Percentiles rank a stretch among this genome's conserved stretches.
Evolutionary conservation across 2,329 filamentous ascomycete species (phyloP).

Genomic region (Thermoascus crustaceus): DNA sequence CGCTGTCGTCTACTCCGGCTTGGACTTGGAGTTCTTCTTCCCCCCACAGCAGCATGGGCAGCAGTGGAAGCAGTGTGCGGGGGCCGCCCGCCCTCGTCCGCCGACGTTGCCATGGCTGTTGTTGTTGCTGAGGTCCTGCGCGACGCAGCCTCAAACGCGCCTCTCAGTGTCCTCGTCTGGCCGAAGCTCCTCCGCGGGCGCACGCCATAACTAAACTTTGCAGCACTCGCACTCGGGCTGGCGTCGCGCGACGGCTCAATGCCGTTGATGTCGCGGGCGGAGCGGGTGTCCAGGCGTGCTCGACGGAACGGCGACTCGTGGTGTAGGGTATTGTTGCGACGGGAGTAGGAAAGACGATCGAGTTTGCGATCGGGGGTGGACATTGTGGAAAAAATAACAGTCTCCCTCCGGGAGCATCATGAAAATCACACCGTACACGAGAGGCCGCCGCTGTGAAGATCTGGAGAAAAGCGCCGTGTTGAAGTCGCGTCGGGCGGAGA

Average conservation of each 20-base stretch:
- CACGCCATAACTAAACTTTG: constrained; percentile 20
- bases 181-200: constrained; percentile 26
- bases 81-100: constrained; percentile 14
- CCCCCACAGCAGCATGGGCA: constrained; percentile 9
- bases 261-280: constrained; percentile 21
- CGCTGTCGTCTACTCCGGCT: constrained; percentile 17
- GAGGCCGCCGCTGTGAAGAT: no score
- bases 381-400: constrained; percentile 28
- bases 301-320: constrained; percentile 26
- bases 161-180: constrained; percentile 30
- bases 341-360: constrained; percentile 21
- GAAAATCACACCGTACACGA: no score
- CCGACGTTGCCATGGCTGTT: no score
- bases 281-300: constrained; percentile 16
- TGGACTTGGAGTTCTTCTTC: constrained; percentile 27
- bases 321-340: constrained; percentile 19
- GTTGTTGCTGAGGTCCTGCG: constrained; percentile 19
- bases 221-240: constrained; percentile 19
- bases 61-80: constrained; percentile 3
- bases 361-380: constrained; percentile 22
- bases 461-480: no score
- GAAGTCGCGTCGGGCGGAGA: no score
- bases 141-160: constrained; percentile 31
- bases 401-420: no score
- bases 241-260: constrained; percentile 21